Percentiles rank a stretch among this genome's conserved stretches.
Evolutionary conservation across 2,329 filamentous ascomycete species (phyloP).

Genomic region (Trichophaea hybrida): DNA sequence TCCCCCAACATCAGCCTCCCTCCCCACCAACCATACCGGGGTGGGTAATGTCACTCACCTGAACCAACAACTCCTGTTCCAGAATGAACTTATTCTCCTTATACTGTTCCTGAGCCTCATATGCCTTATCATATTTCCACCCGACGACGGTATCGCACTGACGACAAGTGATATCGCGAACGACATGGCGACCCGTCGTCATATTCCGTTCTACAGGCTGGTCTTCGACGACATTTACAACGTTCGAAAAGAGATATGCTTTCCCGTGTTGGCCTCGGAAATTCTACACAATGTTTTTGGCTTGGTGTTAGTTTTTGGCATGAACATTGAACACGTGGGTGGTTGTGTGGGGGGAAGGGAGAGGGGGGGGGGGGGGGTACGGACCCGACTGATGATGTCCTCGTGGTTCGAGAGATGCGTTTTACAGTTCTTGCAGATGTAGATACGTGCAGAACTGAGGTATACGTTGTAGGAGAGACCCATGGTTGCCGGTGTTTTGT

Average conservation of each 20-base stretch:
- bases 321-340: neutral
- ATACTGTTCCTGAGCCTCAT: slow-evolving; percentile 83
- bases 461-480: slow-evolving; percentile 86
- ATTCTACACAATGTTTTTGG: slow-evolving; percentile 45
- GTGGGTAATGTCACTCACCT: slow-evolving; percentile 39
- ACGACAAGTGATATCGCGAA: slow-evolving; percentile 80
- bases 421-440: slow-evolving; percentile 89
- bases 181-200: slow-evolving; percentile 90
- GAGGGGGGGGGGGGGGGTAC: slow-evolving; percentile 29
- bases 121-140: slow-evolving; percentile 99
- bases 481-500: slow-evolving; percentile 40
- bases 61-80: slow-evolving; percentile 77
- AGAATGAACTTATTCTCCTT: slow-evolving; percentile 98
- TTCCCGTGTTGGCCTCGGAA: slow-evolving; percentile 98
- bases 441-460: slow-evolving; percentile 72
- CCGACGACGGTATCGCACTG: slow-evolving; percentile 88
- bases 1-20: no score
- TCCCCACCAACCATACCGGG: no score
- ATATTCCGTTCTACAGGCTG: slow-evolving; percentile 91
- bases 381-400: slow-evolving; percentile 83
- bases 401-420: slow-evolving; percentile 90
- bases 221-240: slow-evolving; percentile 76
- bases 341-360: neutral
- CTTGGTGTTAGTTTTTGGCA: neutral
- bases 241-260: slow-evolving; percentile 85